Evolutionary conservation across 352 stramenopile species (phyloP).

Genomic region (Globisporangium paddicum): DNA sequence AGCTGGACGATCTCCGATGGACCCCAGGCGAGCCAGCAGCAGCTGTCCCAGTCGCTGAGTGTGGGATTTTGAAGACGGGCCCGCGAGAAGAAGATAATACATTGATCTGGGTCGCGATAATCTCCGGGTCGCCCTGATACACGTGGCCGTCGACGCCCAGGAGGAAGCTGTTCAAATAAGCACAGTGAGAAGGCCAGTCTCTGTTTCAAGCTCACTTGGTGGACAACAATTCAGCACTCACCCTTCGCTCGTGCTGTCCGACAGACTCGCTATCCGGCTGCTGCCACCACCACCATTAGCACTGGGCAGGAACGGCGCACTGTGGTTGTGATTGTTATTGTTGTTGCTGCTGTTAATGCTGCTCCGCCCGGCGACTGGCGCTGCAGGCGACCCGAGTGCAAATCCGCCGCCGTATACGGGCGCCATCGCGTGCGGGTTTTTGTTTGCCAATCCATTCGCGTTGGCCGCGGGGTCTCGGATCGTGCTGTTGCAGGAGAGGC

Average conservation of each 20-base stretch:
- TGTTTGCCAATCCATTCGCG: slow-evolving; percentile 32
- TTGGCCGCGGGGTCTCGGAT: slow-evolving; percentile 35
- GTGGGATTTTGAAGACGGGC: slow-evolving; percentile 36
- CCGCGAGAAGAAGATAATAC: slow-evolving; percentile 24
- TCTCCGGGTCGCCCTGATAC: slow-evolving; percentile 70
- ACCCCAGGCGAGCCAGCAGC: slow-evolving; percentile 8
- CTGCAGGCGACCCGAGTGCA: slow-evolving; percentile 29
- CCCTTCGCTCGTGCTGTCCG: slow-evolving; percentile 67
- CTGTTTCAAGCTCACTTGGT: background rate
- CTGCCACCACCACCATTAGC: background rate
- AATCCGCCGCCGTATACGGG: slow-evolving; percentile 73
- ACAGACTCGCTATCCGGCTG: slow-evolving; percentile 22
- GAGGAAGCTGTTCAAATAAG: slow-evolving; percentile 42
- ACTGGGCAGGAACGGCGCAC: slow-evolving; percentile 26
- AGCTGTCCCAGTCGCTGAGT: slow-evolving; percentile 13
- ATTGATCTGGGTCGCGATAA: slow-evolving; percentile 42
- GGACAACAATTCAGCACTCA: slow-evolving; percentile 13
- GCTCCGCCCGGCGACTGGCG: slow-evolving; percentile 18
- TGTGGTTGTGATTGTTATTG: slow-evolving; percentile 38
- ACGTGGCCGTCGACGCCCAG: slow-evolving; percentile 79
- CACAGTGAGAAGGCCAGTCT: slow-evolving; percentile 7
- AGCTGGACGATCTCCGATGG: slow-evolving; percentile 15
- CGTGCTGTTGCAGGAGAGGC: slow-evolving; percentile 71
- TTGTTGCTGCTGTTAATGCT: slow-evolving; percentile 26
- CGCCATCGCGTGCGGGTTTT: slow-evolving; percentile 61